Evolutionary conservation across 352 stramenopile genomes (phyloP).

Genomic region (Globisporangium megalacanthum): DNA sequence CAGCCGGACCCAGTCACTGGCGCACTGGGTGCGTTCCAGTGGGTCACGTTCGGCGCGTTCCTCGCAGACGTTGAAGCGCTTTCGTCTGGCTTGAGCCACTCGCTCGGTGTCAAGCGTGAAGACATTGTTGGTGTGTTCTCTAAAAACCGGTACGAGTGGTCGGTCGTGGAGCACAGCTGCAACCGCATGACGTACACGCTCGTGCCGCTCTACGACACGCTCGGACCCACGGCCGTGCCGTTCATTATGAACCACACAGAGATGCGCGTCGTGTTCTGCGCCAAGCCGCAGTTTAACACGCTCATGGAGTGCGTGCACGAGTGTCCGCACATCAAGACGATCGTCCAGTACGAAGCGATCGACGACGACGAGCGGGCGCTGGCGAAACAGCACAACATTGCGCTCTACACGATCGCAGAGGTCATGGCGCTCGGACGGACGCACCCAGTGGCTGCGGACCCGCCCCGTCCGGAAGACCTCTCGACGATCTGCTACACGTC

Average conservation of each 20-base stretch:
- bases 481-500: conserved; percentile 95
- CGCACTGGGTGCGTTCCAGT: conserved; percentile 36
- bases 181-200: conserved; percentile 68
- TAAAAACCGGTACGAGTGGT: conserved; percentile 73
- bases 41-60: conserved; percentile 56
- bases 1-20: conserved; percentile 24
- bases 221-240: conserved; percentile 56
- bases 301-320: conserved; percentile 47
- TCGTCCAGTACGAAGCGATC: conserved; percentile 54
- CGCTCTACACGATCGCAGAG: conserved; percentile 39
- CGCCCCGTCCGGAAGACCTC: conserved; percentile 71
- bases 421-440: conserved; percentile 29
- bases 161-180: conserved; percentile 49
- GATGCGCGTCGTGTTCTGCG: conserved; percentile 67
- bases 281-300: conserved; percentile 43
- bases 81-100: conserved; percentile 22
- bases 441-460: conserved; percentile 39
- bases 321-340: conserved; percentile 41
- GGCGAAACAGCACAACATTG: conserved; percentile 19
- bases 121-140: conserved; percentile 64
- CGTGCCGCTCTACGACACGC: conserved; percentile 79
- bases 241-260: conserved; percentile 78
- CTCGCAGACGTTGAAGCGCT: conserved; percentile 50
- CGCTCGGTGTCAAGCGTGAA: conserved; percentile 26
- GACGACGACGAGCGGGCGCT: conserved; percentile 22